Conservation (phyloP, 352 stramenopile species). For the Thalassiosira livingstoniorum region DNA sequence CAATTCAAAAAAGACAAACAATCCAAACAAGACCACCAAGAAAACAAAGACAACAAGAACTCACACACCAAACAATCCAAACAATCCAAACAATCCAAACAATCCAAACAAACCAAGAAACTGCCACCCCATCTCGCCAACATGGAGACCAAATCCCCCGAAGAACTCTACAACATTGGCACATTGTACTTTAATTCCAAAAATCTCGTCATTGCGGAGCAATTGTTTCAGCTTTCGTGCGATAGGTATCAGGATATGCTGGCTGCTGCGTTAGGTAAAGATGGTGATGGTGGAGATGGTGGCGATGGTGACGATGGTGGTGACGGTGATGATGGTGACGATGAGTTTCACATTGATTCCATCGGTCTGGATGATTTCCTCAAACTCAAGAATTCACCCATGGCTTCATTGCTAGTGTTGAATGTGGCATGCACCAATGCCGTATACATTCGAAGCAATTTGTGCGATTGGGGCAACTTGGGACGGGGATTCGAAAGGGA, state of each 20-base stretch:
- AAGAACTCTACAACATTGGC: slow-evolving; percentile 78
- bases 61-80: slow-evolving; percentile 29
- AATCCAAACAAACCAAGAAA: too few relatives aligned
- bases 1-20: slow-evolving; percentile 24
- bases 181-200: slow-evolving; percentile 64
- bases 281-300: too few relatives aligned
- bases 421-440: slow-evolving; percentile 74
- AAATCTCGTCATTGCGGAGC: slow-evolving; percentile 67
- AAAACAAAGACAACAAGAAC: slow-evolving; percentile 3
- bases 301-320: too few relatives aligned
- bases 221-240: slow-evolving; percentile 80
- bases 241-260: slow-evolving; percentile 41
- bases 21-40: slow-evolving; percentile 5
- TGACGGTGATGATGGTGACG: too few relatives aligned
- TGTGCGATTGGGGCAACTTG: slow-evolving; percentile 79
- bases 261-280: too few relatives aligned
- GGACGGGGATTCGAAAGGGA: slow-evolving; percentile 73
- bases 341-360: too few relatives aligned
- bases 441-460: slow-evolving; percentile 77
- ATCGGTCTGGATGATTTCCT: too few relatives aligned
- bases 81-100: background rate
- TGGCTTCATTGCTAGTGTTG: too few relatives aligned
- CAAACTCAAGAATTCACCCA: too few relatives aligned
- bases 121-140: slow-evolving; percentile 7
- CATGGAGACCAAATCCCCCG: slow-evolving; percentile 61